phyloP scores from a whole-genome alignment of 2,329 filamentous ascomycete genomes.

The Alternaria triticimaculans region DNA sequence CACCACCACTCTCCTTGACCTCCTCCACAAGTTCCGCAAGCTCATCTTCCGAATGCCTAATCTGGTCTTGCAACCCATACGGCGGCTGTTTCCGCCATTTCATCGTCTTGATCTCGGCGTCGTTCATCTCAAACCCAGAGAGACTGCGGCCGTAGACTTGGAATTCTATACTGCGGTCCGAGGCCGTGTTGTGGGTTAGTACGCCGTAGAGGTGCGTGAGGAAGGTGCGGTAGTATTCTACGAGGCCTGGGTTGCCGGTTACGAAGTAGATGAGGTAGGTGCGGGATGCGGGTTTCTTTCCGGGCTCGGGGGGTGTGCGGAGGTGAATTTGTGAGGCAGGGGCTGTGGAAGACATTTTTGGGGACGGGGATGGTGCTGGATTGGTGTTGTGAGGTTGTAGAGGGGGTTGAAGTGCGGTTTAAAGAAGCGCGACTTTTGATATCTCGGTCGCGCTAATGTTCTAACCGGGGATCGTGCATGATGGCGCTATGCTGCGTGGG shows the following conservation, averaged over 20 bases:
- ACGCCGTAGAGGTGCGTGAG: slow-evolving; percentile 63
- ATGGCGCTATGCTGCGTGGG: neutral
- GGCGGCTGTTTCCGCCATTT: slow-evolving; percentile 38
- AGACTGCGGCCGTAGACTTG: slow-evolving; percentile 52
- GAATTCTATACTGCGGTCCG: slow-evolving; percentile 29
- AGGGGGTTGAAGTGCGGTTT: slow-evolving; percentile 9
- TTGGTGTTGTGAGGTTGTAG: neutral
- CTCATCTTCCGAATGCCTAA: slow-evolving; percentile 54
- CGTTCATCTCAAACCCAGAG: slow-evolving; percentile 52
- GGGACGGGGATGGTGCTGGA: neutral
- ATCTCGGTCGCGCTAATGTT: slow-evolving; percentile 17
- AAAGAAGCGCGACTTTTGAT: slow-evolving; percentile 16
- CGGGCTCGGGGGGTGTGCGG: slow-evolving; percentile 25
- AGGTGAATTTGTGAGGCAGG: slow-evolving; percentile 36
- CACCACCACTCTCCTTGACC: slow-evolving; percentile 19
- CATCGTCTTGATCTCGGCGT: slow-evolving; percentile 25
- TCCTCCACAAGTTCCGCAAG: slow-evolving; percentile 51
- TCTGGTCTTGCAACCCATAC: slow-evolving; percentile 58
- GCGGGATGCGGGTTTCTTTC: slow-evolving; percentile 25
- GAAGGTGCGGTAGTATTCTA: slow-evolving; percentile 76
- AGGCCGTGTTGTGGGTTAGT: slow-evolving; percentile 51
- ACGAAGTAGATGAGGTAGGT: slow-evolving; percentile 72
- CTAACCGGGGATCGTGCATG: slow-evolving; percentile 1
- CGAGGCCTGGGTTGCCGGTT: slow-evolving; percentile 77
- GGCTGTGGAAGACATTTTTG: slow-evolving; percentile 12